phyloP scores from a whole-genome alignment of 2,329 filamentous ascomycete genomes.

The Colletotrichum filicis region DNA sequence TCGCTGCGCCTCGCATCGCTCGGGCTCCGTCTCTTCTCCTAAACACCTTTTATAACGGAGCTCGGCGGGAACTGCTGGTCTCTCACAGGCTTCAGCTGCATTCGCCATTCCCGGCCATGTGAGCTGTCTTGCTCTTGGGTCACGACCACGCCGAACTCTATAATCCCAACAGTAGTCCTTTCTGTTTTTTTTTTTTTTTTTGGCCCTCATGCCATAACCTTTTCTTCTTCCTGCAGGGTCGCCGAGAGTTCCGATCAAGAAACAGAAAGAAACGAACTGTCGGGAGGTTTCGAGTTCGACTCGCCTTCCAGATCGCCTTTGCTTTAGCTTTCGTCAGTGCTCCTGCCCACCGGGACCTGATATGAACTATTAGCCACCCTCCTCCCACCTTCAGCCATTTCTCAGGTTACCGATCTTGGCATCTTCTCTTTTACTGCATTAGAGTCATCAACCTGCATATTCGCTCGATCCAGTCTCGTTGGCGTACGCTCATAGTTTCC shows the following conservation, averaged over 20 bases:
- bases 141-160: neutral
- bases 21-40: conserved; percentile 28
- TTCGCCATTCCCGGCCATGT: neutral
- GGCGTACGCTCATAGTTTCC: neutral
- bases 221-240: neutral
- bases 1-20: conserved; percentile 31
- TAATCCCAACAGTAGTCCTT: neutral
- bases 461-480: neutral
- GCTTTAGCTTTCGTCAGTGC: neutral
- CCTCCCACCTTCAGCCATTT: neutral
- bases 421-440: neutral
- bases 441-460: neutral
- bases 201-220: conserved; percentile 5
- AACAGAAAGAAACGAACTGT: neutral
- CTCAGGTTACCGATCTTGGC: neutral
- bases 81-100: neutral
- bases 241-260: neutral
- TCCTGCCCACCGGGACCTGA: neutral
- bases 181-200: neutral
- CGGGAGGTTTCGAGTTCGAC: neutral
- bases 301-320: neutral
- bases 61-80: neutral
- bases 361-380: conserved; percentile 8
- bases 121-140: neutral
- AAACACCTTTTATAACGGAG: conserved; percentile 19